These are phyloP conservation scores for Malania oleifera DNA, from an alignment of 164 flowering plant species.

Conservation along the genomic window DNA sequence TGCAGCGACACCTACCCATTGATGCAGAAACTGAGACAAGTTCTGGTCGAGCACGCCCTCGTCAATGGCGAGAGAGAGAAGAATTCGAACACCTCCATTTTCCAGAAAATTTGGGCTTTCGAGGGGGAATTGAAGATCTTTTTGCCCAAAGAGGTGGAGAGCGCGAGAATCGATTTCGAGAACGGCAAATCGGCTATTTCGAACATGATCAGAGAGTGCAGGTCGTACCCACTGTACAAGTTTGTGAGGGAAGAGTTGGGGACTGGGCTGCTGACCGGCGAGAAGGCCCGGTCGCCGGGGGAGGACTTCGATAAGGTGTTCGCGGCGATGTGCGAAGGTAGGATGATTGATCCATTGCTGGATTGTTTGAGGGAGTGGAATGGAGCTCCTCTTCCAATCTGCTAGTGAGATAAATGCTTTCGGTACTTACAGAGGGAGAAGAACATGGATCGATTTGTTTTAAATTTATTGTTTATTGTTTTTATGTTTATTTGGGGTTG, in stretches of 20 bases:
- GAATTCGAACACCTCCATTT: slow-evolving; percentile 25
- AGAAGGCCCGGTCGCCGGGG: slow-evolving; percentile 34
- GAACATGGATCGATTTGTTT: too few relatives aligned
- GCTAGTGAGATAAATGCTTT: slow-evolving; percentile 13
- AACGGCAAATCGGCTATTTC: slow-evolving; percentile 19
- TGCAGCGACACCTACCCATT: slow-evolving; percentile 32
- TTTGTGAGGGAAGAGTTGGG: slow-evolving; percentile 32
- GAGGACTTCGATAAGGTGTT: slow-evolving; percentile 42
- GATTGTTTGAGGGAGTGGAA: slow-evolving; percentile 39
- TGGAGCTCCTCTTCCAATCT: slow-evolving; percentile 37
- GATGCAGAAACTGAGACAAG: slow-evolving; percentile 39
- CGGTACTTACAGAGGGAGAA: too few relatives aligned
- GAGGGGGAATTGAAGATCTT: slow-evolving; percentile 29
- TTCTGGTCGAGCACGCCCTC: slow-evolving; percentile 34
- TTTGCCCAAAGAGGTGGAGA: slow-evolving; percentile 38
- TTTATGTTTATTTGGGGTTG: too few relatives aligned
- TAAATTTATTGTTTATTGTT: too few relatives aligned
- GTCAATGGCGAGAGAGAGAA: slow-evolving; percentile 19
- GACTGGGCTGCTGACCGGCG: slow-evolving; percentile 30
- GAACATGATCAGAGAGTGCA: slow-evolving; percentile 33
- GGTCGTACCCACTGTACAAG: slow-evolving; percentile 38
- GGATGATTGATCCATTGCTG: slow-evolving; percentile 37
- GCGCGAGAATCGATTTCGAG: slow-evolving; percentile 19
- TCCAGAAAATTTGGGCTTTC: slow-evolving; percentile 31
- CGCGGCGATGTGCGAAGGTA: slow-evolving; percentile 33